Conservation (phyloP, 345 rosid genomes). For the Pseudoturritis turrita region DNA sequence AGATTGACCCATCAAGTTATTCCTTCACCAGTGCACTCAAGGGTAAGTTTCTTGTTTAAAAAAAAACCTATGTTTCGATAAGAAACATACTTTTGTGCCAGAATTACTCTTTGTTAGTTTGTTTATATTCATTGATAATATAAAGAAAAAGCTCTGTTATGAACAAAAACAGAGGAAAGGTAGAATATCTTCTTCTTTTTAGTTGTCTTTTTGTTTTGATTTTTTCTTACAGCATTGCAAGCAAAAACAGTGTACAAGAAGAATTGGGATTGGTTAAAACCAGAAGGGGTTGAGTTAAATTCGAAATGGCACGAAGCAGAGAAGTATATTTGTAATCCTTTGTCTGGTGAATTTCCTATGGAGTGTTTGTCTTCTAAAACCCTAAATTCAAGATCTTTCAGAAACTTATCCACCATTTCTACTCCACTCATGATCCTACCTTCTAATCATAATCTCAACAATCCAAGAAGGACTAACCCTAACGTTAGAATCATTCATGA, state of each 20-base stretch:
- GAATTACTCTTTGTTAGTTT: not conserved
- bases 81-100: not conserved
- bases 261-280: constrained; percentile 58
- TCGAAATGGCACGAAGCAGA: constrained; percentile 94
- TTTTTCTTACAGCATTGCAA: constrained; percentile 58
- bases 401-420: constrained; percentile 46
- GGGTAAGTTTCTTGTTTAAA: constrained; percentile 32
- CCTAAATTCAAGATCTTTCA: constrained; percentile 55
- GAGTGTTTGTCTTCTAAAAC: constrained; percentile 84
- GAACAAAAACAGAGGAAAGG: not conserved
- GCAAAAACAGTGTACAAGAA: constrained; percentile 41
- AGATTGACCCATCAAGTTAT: constrained; percentile 76
- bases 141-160: not conserved
- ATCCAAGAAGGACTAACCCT: constrained; percentile 28
- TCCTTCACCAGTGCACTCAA: constrained; percentile 74
- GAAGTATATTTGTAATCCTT: constrained; percentile 80
- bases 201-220: not conserved
- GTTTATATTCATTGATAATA: not conserved
- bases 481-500: not conserved
- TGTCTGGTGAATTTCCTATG: constrained; percentile 79
- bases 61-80: not conserved
- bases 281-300: constrained; percentile 64
- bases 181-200: not conserved
- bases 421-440: constrained; percentile 60
- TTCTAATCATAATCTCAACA: constrained; percentile 23